Base-by-base conservation (phyloP, 176 grass and related monocot species). In the Cenchrus purpureus region DNA sequence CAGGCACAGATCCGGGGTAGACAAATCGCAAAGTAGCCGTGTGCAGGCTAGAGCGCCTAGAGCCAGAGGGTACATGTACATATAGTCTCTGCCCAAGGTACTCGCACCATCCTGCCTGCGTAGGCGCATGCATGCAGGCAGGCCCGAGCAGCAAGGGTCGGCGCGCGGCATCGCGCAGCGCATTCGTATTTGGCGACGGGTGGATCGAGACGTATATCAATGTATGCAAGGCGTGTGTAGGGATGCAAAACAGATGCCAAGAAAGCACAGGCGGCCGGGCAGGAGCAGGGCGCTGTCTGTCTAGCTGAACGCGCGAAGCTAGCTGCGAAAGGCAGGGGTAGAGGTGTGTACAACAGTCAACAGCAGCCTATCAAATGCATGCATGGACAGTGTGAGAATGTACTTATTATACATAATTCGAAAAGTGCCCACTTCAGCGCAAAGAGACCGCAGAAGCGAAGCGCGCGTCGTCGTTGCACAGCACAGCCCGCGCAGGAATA, bases 11-110 rank as follows among this genome's bases (percentile, higher is more conserved):
- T 70, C 40, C 3, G 68, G 45, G 46, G 86, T 55, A 71, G 80
- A 88, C 80, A 88, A 71, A 78, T 86, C 77, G 85, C 31, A 48
- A 66, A 48, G 77, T 80, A 80, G 58, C 85, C 62, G 31, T 32
- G 9, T 50, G 81, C 45, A 42, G 20, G 43, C 20, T 1, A 32
- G 31, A 32, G 31, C 31, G 22, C 22, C 22, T 25, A 25, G 22
- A 25, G 22, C 31, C 2, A 32, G 31, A 32, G 31, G 31, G 31
- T 32, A 32, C 31, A 1, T 1, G 31, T 32, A 32, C 31, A 32
- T 32, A 2, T 32, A 32, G 22, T 25, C 22, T 25, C 22, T 25
- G 22, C 22, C 22, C 22, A 25, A 25, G 22, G 22, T 32, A 32
- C 31, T 32, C 31, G 31, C 31, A 32, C 31, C 31, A 32, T 32